Evolutionary conservation across 495 filamentous ascomycete species (phyloP).

Genomic region (Penicillium ucsense): DNA sequence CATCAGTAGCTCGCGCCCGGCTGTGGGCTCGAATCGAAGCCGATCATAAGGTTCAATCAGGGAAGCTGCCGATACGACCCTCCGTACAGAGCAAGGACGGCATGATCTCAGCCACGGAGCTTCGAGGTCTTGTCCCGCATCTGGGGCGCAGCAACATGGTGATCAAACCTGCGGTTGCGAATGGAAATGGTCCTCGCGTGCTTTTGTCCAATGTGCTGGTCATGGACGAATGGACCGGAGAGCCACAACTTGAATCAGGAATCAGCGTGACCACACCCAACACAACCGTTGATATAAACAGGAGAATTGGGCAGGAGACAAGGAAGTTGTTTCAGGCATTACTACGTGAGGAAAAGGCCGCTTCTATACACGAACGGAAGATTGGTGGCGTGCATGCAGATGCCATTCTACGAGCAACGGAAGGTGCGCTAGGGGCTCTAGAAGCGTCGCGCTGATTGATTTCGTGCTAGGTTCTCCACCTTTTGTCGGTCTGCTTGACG

Average conservation of each 20-base stretch:
- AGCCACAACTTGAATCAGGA: conserved; percentile 26
- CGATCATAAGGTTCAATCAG: conserved; percentile 6
- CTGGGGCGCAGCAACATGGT: conserved; percentile 32
- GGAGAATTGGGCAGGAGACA: conserved; percentile 27
- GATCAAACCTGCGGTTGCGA: conserved; percentile 17
- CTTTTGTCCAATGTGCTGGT: conserved; percentile 25
- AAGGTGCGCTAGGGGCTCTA: conserved; percentile 25
- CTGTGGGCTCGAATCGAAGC: conserved; percentile 29
- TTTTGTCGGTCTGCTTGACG: too few species aligned
- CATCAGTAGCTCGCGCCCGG: conserved; percentile 25
- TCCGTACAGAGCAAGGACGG: background rate
- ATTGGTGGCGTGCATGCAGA: conserved; percentile 13
- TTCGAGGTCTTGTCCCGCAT: conserved; percentile 27
- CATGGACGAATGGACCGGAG: conserved; percentile 34
- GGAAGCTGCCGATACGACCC: background rate
- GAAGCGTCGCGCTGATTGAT: conserved; percentile 3
- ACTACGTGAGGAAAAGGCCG: conserved; percentile 16
- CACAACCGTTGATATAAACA: conserved; percentile 6
- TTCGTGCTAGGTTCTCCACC: background rate
- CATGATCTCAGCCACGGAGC: conserved; percentile 12
- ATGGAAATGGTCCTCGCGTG: conserved; percentile 7
- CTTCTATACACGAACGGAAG: conserved; percentile 1
- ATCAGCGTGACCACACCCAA: conserved; percentile 22
- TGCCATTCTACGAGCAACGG: conserved; percentile 25
- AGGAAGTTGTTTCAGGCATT: conserved; percentile 33